These are phyloP conservation scores for Lobosporangium transversale DNA, from an alignment of 192 early-diverging fungal genomes.

Conservation along the genomic window DNA sequence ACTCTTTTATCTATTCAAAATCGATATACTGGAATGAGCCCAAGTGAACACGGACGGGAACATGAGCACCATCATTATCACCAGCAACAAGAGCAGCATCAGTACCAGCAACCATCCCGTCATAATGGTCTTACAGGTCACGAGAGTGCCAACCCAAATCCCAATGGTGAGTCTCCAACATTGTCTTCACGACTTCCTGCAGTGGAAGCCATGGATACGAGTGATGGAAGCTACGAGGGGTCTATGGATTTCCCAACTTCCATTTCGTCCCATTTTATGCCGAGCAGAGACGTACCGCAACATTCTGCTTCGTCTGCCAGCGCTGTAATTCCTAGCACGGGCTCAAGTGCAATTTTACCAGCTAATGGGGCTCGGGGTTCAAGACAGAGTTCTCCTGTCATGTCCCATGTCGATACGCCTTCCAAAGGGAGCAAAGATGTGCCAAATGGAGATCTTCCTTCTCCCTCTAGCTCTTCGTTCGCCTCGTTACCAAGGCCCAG, in stretches of 20 bases:
- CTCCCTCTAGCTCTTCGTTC: slow-evolving; percentile 9
- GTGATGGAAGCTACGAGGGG: not conserved
- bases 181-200: not conserved
- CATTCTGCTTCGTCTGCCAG: no score
- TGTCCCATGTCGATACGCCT: not conserved
- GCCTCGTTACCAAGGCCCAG: not conserved
- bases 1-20: not conserved
- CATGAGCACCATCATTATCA: not conserved
- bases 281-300: no score
- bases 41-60: not conserved
- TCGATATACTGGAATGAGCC: not conserved
- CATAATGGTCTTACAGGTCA: slow-evolving; percentile 7
- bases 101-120: not conserved
- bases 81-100: no score
- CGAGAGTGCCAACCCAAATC: slow-evolving; percentile 29
- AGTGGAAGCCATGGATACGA: no score
- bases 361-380: not conserved
- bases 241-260: slow-evolving; percentile 20
- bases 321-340: no score
- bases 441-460: not conserved
- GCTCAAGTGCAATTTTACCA: not conserved
- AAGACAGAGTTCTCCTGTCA: slow-evolving; percentile 5
- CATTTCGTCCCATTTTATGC: slow-evolving; percentile 31
- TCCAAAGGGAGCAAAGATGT: not conserved
- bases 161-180: slow-evolving; percentile 34